These are phyloP conservation scores for Naganishia antarctica DNA, from an alignment of 768 basidiomycete species.

Conservation along the genomic window DNA sequence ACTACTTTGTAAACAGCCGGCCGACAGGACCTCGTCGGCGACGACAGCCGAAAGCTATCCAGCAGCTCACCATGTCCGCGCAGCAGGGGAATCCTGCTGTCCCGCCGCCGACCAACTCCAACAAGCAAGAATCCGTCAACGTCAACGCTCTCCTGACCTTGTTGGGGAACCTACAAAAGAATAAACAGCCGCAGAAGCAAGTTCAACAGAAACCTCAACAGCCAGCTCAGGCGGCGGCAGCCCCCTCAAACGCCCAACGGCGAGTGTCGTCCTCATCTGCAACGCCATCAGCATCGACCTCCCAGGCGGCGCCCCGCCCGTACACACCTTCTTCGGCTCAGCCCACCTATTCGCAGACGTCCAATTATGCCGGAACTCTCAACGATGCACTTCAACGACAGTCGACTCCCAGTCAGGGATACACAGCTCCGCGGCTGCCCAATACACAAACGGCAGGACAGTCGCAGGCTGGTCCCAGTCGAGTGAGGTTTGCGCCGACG, in stretches of 20 bases:
- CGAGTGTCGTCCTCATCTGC: background rate
- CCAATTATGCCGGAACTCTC: slow-evolving; percentile 1
- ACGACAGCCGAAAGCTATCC: too few relatives aligned
- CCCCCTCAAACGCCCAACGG: too few relatives aligned
- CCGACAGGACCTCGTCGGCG: background rate
- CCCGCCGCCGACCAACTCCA: background rate
- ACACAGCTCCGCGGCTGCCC: slow-evolving; percentile 4
- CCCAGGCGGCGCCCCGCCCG: background rate
- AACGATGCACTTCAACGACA: slow-evolving; percentile 9
- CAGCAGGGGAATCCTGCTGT: background rate
- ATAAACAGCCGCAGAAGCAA: slow-evolving; percentile 5
- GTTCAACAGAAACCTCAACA: background rate
- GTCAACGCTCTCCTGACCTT: slow-evolving; percentile 7
- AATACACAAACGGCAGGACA: background rate
- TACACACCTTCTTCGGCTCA: background rate
- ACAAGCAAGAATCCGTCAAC: background rate
- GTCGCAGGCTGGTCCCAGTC: slow-evolving; percentile 2
- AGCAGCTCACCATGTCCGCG: background rate
- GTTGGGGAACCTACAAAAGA: background rate
- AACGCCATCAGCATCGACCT: background rate
- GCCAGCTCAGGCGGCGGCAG: background rate
- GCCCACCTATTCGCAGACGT: background rate
- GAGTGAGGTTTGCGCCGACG: slow-evolving; percentile 2
- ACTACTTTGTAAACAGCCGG: slow-evolving; percentile 19
- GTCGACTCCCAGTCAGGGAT: slow-evolving; percentile 2